Base-by-base conservation (phyloP, 2,329 filamentous ascomycete species). In the Claviceps humidiphila region DNA sequence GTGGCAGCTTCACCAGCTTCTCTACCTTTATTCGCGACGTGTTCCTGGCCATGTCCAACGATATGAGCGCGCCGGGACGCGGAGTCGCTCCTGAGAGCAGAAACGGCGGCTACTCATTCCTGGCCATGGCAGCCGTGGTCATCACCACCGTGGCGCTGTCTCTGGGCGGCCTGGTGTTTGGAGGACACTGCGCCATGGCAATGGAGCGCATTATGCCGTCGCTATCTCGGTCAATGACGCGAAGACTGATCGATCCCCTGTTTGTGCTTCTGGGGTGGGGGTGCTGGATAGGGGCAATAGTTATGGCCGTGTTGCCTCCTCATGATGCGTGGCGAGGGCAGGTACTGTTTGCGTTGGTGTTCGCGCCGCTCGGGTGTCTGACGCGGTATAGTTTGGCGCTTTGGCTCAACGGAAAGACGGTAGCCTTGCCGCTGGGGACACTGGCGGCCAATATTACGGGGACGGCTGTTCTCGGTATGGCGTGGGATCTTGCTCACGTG, bases 1-100 rank as follows among this genome's bases (percentile, higher is more conserved):
- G 89, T 61, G 88, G 91, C 56, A 90, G 86, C 58, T 87, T 93
- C 61, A 96, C 90, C 0, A 90, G 85, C 9, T 95, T 95, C 67
- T 95, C 89, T 0, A 82, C 84, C 20, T 94, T 95, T 63, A 82
- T 90, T 47, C 78, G 87, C 6, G 90, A 95, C 60, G 69, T 76
- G 14, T 95, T 94, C 63, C 75, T 95, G 22, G 84, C 87, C 0
- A 68, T 94, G 17, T 83, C 87, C 4, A 93, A 95, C 63, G 77
- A 85, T 57, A 69, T 94, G 11, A 70, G 67, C 9, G 62, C 66
- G 1, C 63, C 66, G 0, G 67, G 69, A 20, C 61, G 59, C 0
- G 64, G 68, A 1, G 65, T 69, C 1, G 64, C 69, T 0, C 65
- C 71, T 1, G 63, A 70, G 2, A 54, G 56, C 5, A 76, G 89